These are phyloP conservation scores for Cylindrotheca closterium DNA, from an alignment of 108 stramenopile species.

Conservation along the genomic window DNA sequence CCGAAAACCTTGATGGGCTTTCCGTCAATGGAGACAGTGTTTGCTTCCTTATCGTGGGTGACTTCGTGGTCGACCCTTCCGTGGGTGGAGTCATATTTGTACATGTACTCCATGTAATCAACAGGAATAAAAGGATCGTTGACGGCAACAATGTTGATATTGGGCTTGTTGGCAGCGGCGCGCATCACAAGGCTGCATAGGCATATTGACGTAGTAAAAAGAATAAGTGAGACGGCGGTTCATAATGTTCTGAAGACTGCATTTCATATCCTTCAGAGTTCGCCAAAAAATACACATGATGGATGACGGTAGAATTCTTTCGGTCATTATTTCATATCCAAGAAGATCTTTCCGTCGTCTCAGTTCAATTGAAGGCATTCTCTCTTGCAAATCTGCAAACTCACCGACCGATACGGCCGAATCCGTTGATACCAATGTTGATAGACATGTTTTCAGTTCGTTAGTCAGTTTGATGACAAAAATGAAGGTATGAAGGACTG, in stretches of 20 bases:
- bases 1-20: conserved; percentile 87
- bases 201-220: background rate
- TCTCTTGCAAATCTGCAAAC: no score
- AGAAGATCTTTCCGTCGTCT: background rate
- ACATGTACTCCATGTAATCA: conserved; percentile 92
- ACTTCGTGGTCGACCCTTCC: conserved; percentile 78
- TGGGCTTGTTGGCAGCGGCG: conserved; percentile 88
- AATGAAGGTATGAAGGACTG: no score
- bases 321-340: no score
- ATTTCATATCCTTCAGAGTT: background rate
- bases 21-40: conserved; percentile 67
- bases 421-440: conserved; percentile 96
- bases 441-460: conserved; percentile 39
- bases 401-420: conserved; percentile 98
- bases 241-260: background rate
- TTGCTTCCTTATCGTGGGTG: conserved; percentile 56
- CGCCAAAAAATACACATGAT: no score
- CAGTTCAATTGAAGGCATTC: background rate
- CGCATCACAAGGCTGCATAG: conserved; percentile 87
- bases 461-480: background rate
- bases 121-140: conserved; percentile 95
- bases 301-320: no score
- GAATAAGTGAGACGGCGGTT: conserved; percentile 5
- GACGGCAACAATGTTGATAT: conserved; percentile 93
- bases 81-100: conserved; percentile 95